Evolutionary conservation across 2,329 filamentous ascomycete species (phyloP).

Genomic region (Cladophialophora chaetospira): DNA sequence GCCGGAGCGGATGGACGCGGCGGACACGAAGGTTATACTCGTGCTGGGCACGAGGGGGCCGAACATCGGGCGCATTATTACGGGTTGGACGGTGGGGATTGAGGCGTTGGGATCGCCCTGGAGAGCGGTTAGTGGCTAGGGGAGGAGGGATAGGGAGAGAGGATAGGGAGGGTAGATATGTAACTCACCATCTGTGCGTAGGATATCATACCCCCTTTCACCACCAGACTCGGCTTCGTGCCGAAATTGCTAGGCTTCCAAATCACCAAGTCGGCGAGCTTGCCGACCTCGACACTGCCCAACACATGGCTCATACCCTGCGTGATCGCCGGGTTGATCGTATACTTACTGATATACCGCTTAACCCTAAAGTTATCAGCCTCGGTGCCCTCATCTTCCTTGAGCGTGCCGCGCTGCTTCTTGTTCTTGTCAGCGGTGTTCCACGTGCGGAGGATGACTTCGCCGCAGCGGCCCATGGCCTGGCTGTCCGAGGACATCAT

Average conservation of each 20-base stretch:
- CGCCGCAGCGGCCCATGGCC: slow-evolving; percentile 94
- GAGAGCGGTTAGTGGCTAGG: neutral
- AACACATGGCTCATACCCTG: slow-evolving; percentile 88
- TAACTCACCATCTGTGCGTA: slow-evolving; percentile 81
- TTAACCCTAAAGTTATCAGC: slow-evolving; percentile 93
- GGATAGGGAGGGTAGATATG: slow-evolving; percentile 18
- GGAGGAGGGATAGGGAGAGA: neutral
- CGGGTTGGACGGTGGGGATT: slow-evolving; percentile 84
- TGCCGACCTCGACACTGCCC: slow-evolving; percentile 84
- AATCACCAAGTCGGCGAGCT: slow-evolving; percentile 83
- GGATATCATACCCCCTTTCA: slow-evolving; percentile 87
- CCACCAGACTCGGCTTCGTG: slow-evolving; percentile 75
- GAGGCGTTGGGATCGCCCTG: slow-evolving; percentile 79
- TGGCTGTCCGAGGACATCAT: slow-evolving; percentile 98
- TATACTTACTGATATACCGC: slow-evolving; percentile 93
- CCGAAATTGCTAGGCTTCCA: slow-evolving; percentile 88
- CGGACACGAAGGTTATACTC: slow-evolving; percentile 81
- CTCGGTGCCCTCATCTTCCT: slow-evolving; percentile 74
- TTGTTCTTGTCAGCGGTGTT: slow-evolving; percentile 98
- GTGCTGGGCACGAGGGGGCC: slow-evolving; percentile 69
- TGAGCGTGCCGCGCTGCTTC: slow-evolving; percentile 72
- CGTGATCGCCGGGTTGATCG: slow-evolving; percentile 86
- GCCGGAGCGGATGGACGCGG: slow-evolving; percentile 68
- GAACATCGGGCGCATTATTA: slow-evolving; percentile 85
- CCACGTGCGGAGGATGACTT: slow-evolving; percentile 92